Base-by-base conservation (phyloP, 345 rosid species). In the Camelina sativa region DNA sequence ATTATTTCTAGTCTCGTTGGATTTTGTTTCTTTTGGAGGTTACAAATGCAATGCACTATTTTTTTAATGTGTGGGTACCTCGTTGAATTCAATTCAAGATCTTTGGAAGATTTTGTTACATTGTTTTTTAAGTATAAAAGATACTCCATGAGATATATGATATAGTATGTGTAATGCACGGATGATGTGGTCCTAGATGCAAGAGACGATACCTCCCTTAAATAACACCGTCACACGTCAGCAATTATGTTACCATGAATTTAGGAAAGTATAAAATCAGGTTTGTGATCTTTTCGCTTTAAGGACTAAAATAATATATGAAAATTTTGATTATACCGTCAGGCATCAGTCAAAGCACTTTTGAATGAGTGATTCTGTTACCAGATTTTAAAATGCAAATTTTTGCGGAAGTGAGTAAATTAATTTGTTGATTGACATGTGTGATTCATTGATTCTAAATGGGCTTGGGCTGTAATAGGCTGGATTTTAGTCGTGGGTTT, bases 41-140 rank as follows among this genome's bases (percentile, higher is more conserved):
- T 62, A 54, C 50, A 52, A 11, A 51, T 75, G 30, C 54, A 48
- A 19, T 58, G 46, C 67, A 25, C 23, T 12, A 13, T 48, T 37
- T 58, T 23, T 16, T 20, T 40, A 11, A 11, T 47, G 34, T 51
- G 70, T 65, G 58, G 62, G 65, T 62, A 54, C 44, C 54, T 76
- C 38, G 47, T 76, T 35, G 50, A 70, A 76, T 62, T 55, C 13
- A 69, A 76, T 62, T 12, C 50, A 70, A 76, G 76, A 70, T 76
- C 69, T 76, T 70, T 63, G 23, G 13, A 23, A 56, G 80, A 76
- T 76, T 76, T 76, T 55, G 61, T 63, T 62, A 46, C 71, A 46
- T 55, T 69, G 4, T 54, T 44, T 7, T 34, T 6, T 34, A 69
- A 62, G 37, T 62, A 19, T 57, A 2, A 34, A 6, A 55, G 1